Percentiles rank a stretch among this genome's conserved stretches.
Conservation (phyloP, 2,329 filamentous ascomycete species). For the Pseudopithomyces chartarum region DNA sequence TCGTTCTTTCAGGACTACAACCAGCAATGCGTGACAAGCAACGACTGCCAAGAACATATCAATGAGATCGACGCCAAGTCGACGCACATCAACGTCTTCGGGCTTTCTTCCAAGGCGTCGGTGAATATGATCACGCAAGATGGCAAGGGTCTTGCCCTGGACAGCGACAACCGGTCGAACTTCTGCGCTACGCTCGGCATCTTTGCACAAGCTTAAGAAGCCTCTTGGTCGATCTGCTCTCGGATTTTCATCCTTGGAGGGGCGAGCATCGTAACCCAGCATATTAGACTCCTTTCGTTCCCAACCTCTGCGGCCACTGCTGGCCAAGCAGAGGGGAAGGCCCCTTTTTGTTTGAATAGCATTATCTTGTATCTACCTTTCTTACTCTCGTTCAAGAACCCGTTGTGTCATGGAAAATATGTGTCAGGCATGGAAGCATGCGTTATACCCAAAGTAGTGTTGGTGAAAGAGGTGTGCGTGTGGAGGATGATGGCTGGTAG, state of each 20-base stretch:
- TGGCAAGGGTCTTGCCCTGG: conserved; percentile 43
- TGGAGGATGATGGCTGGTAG: background rate
- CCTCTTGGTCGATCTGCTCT: background rate
- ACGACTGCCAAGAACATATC: conserved; percentile 59
- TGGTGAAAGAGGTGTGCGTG: background rate
- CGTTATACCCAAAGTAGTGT: conserved; percentile 9
- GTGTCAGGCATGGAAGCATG: conserved; percentile 16
- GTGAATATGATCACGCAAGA: conserved; percentile 55
- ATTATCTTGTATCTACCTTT: conserved; percentile 23
- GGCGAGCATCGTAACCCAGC: background rate
- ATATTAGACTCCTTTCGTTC: conserved; percentile 25
- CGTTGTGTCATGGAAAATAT: background rate
- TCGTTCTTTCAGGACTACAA: conserved; percentile 65
- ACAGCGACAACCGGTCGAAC: conserved; percentile 53
- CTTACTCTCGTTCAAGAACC: conserved; percentile 15
- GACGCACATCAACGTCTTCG: conserved; percentile 52
- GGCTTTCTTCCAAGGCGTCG: conserved; percentile 54
- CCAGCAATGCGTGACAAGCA: conserved; percentile 52
- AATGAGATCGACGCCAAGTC: conserved; percentile 49
- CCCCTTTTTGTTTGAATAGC: conserved; percentile 19
- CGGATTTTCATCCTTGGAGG: background rate
- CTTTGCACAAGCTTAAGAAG: conserved; percentile 33
- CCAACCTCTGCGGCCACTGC: conserved; percentile 6
- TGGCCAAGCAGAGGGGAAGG: conserved; percentile 6
- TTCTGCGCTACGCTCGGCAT: conserved; percentile 55